These are phyloP conservation scores for Helicocarpus griseus DNA, from an alignment of 2,329 filamentous ascomycete genomes.

Conservation along the genomic window DNA sequence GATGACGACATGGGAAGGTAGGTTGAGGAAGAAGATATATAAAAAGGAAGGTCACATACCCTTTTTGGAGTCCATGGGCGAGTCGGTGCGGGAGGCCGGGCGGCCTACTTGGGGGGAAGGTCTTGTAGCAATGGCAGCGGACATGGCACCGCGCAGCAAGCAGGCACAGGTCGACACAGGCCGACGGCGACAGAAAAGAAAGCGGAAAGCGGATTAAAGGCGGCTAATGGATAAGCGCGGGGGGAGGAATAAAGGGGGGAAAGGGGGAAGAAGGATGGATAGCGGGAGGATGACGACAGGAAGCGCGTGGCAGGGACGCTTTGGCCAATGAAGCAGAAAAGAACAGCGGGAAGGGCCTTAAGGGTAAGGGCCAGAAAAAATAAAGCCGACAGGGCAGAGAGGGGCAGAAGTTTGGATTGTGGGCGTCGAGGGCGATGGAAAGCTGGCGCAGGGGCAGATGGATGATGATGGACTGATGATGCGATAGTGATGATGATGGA, in stretches of 20 bases:
- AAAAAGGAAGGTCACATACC: slow-evolving; percentile 23
- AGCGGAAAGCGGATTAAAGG: too few relatives aligned
- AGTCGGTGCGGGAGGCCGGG: slow-evolving; percentile 25
- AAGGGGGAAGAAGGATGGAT: slow-evolving; percentile 10
- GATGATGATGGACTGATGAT: slow-evolving; percentile 7
- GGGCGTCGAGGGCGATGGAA: neutral
- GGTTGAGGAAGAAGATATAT: neutral
- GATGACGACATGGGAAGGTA: neutral
- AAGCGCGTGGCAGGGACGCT: neutral
- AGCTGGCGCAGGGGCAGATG: neutral
- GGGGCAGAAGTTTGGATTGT: slow-evolving; percentile 9
- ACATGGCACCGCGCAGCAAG: slow-evolving; percentile 24
- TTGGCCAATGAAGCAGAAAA: neutral
- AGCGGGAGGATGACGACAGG: neutral
- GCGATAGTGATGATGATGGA: slow-evolving; percentile 9
- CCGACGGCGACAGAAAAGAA: slow-evolving; percentile 9
- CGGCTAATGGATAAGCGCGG: too few relatives aligned
- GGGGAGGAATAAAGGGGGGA: too few relatives aligned
- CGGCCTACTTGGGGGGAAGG: slow-evolving; percentile 23
- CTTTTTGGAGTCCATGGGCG: slow-evolving; percentile 37
- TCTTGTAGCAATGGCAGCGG: slow-evolving; percentile 30
- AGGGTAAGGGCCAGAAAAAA: slow-evolving; percentile 1
- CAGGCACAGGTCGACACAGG: neutral
- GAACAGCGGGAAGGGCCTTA: slow-evolving; percentile 6
- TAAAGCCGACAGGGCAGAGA: slow-evolving; percentile 4